Conservation (phyloP, 23 red algal genomes). For the Gracilaria domingensis region DNA sequence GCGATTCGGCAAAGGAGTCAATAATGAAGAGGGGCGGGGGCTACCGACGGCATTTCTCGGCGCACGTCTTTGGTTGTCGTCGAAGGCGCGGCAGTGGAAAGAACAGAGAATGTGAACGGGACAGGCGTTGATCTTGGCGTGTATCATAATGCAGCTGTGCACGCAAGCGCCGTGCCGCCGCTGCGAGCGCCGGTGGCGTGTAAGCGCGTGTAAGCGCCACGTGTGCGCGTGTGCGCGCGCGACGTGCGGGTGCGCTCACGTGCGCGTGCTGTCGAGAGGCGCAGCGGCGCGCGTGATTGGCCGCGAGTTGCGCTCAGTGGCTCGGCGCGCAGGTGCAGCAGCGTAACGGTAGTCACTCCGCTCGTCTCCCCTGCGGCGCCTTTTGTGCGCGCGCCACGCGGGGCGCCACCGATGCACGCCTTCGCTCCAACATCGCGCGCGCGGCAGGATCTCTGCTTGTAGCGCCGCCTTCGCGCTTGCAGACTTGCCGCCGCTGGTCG, state of each 20-base stretch:
- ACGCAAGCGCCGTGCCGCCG: background rate
- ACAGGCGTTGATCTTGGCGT: too few species aligned
- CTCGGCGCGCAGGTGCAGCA: background rate
- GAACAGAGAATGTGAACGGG: background rate
- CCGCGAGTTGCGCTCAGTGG: background rate
- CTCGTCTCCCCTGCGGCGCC: too few species aligned
- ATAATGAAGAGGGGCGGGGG: background rate
- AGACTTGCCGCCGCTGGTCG: background rate
- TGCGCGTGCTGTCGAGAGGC: background rate
- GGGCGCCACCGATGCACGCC: background rate
- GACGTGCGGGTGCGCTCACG: background rate
- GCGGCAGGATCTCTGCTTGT: too few species aligned
- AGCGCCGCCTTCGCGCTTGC: background rate
- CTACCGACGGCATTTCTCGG: background rate
- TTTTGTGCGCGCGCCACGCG: too few species aligned
- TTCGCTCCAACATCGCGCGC: background rate
- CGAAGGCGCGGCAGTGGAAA: background rate
- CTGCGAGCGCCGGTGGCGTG: background rate
- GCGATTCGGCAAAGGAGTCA: background rate
- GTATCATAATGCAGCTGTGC: too few species aligned
- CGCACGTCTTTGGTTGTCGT: background rate
- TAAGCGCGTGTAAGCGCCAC: conserved; percentile 18
- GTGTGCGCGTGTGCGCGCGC: background rate
- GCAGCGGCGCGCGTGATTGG: background rate
- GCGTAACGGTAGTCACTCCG: background rate